Evolutionary conservation across 2,329 filamentous ascomycete species (phyloP).

Genomic region (Alternaria tenuissima): DNA sequence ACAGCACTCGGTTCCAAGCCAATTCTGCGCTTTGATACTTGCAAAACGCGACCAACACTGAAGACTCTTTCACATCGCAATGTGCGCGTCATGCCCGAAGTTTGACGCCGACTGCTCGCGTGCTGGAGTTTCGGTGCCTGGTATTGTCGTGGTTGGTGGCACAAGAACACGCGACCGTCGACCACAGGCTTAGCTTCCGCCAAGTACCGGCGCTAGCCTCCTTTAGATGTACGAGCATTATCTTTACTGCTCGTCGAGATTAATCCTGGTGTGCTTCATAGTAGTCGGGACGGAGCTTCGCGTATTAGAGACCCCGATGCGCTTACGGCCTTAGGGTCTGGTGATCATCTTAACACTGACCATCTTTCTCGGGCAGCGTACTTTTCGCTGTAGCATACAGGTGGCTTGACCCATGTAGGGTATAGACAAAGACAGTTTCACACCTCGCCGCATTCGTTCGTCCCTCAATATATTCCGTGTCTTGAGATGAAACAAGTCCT

Average conservation of each 20-base stretch:
- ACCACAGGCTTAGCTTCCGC: constrained; percentile 13
- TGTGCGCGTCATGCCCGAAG: background rate
- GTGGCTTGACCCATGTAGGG: background rate
- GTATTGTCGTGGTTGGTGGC: background rate
- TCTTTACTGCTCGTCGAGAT: background rate
- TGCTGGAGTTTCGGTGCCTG: background rate
- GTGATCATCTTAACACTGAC: background rate
- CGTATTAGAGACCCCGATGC: background rate
- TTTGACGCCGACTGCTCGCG: background rate
- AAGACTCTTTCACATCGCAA: background rate
- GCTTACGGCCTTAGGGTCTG: background rate
- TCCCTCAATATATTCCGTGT: background rate
- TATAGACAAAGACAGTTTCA: background rate
- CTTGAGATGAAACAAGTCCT: background rate
- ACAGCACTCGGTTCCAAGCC: background rate
- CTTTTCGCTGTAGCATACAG: background rate
- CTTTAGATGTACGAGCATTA: background rate
- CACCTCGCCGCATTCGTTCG: background rate
- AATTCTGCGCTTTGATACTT: background rate
- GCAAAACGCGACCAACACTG: background rate
- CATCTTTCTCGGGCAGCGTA: background rate
- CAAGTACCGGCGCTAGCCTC: constrained; percentile 6
- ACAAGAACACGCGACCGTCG: constrained; percentile 3
- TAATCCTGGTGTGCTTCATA: background rate
- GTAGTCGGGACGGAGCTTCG: background rate